A percentile compares a stretch with the other conserved stretches of the same genome.
Conservation (phyloP, 257 asterid genomes). For the Mitragyna speciosa region DNA sequence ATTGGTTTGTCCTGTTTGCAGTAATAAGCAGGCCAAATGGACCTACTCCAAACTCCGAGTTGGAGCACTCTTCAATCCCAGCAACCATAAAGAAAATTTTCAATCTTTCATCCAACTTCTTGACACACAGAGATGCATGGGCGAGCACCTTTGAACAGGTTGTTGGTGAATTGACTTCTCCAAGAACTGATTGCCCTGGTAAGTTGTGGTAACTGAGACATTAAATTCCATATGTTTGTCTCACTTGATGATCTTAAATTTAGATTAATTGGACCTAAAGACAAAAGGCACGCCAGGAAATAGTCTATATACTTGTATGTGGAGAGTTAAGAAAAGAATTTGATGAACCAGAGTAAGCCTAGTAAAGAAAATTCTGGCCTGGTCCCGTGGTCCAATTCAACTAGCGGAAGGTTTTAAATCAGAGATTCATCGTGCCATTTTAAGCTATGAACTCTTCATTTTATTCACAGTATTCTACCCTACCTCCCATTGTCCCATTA, state of each 20-base stretch:
- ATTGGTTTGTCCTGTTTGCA: slow-evolving; percentile 22
- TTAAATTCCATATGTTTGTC: not conserved
- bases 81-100: slow-evolving; percentile 78
- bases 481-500: not conserved
- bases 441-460: no score
- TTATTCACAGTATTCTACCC: not conserved
- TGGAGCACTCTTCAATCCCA: slow-evolving; percentile 75
- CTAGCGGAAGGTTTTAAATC: not conserved
- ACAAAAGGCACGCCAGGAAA: not conserved
- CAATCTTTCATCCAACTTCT: slow-evolving; percentile 64
- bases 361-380: no score
- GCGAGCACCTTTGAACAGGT: slow-evolving; percentile 85
- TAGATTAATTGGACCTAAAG: not conserved
- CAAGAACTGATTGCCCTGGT: slow-evolving; percentile 85
- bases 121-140: slow-evolving; percentile 90
- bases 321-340: not conserved
- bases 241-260: not conserved
- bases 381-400: no score
- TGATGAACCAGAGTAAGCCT: not conserved
- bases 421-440: not conserved
- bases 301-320: not conserved
- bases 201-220: not conserved
- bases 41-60: slow-evolving; percentile 63
- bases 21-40: slow-evolving; percentile 69
- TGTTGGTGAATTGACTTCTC: slow-evolving; percentile 50